A percentile compares a stretch with the other conserved stretches of the same genome.
Conservation (phyloP, 768 basidiomycete genomes). For the Boletellus ananas region DNA sequence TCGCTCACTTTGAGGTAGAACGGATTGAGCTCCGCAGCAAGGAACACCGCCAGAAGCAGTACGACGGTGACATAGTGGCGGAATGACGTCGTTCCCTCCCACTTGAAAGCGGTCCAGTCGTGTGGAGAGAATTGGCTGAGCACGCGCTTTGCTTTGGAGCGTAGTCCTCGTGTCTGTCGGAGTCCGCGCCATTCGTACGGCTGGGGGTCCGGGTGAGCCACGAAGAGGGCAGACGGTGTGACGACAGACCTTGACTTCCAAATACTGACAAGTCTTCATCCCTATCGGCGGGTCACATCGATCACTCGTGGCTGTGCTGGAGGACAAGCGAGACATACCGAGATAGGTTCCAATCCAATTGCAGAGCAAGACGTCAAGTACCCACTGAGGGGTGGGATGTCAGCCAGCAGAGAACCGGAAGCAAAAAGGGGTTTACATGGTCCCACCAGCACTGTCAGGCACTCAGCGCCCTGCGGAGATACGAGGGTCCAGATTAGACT, state of each 20-base stretch:
- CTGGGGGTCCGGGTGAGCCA: constrained; percentile 34
- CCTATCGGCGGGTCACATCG: constrained; percentile 38
- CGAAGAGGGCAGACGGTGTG: neutral
- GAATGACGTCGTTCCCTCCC: constrained; percentile 78
- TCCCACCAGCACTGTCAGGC: constrained; percentile 82
- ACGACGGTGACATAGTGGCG: constrained; percentile 74
- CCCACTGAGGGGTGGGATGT: constrained; percentile 52
- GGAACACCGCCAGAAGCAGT: constrained; percentile 68
- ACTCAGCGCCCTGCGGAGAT: constrained; percentile 20
- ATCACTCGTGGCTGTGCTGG: constrained; percentile 10
- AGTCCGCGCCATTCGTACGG: constrained; percentile 85
- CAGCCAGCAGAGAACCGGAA: constrained; percentile 6
- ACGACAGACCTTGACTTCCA: constrained; percentile 72
- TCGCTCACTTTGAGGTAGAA: constrained; percentile 77
- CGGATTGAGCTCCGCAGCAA: constrained; percentile 82
- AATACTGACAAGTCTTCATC: constrained; percentile 83
- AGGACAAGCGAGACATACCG: constrained; percentile 40
- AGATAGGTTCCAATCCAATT: constrained; percentile 87
- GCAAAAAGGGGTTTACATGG: constrained; percentile 52
- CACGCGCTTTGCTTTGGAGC: constrained; percentile 75
- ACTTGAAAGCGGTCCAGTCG: constrained; percentile 85
- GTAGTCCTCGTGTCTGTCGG: constrained; percentile 70
- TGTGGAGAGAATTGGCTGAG: constrained; percentile 83
- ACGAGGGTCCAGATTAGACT: constrained; percentile 21
- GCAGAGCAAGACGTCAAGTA: constrained; percentile 81